These are phyloP conservation scores for Senna siamea DNA, from an alignment of 306 rosid species.

Conservation along the genomic window DNA sequence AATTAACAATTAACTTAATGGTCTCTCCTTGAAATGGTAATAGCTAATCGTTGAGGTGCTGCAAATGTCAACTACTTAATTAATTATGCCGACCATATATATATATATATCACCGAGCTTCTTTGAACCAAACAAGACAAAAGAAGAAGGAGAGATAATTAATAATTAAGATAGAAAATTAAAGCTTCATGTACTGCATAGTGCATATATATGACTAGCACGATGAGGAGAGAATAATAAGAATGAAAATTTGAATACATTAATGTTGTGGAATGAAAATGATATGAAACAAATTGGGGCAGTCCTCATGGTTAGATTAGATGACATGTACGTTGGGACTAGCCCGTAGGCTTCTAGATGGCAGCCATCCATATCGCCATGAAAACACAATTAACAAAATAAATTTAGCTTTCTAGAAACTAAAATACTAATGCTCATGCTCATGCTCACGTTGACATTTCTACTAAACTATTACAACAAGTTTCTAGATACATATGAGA, in stretches of 20 bases:
- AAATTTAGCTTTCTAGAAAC: too few species aligned
- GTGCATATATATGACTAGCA: too few species aligned
- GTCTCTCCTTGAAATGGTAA: background rate
- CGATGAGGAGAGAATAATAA: background rate
- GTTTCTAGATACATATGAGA: too few species aligned
- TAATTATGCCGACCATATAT: background rate
- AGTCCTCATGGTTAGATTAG: background rate
- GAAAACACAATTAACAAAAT: too few species aligned
- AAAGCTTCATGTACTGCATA: too few species aligned
- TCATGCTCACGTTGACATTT: background rate
- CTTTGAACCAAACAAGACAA: too few species aligned
- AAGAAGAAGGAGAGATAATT: too few species aligned
- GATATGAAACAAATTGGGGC: constrained; percentile 1
- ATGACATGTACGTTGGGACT: background rate
- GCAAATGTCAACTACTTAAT: background rate
- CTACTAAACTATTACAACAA: background rate
- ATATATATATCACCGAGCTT: too few species aligned
- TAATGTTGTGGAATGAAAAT: background rate
- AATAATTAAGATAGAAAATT: too few species aligned
- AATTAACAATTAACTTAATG: background rate
- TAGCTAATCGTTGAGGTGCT: background rate
- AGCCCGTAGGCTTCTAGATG: background rate
- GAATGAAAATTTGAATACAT: background rate
- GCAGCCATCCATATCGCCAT: background rate
- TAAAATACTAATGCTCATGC: too few species aligned